These are phyloP conservation scores for Coffea canephora DNA, from an alignment of 257 asterid genomes.

Conservation along the genomic window DNA sequence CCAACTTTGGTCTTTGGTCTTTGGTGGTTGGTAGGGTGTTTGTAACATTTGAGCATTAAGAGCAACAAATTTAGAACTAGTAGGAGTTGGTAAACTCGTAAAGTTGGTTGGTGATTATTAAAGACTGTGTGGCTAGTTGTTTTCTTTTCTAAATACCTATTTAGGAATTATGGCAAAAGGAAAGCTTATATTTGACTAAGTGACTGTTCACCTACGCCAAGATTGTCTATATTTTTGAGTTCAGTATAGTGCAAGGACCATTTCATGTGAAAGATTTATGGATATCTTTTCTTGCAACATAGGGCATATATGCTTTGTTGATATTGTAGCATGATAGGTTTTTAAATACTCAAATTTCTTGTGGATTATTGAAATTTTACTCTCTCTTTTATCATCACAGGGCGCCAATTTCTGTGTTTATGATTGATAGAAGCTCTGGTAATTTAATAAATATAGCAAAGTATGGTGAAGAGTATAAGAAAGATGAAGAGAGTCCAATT, in stretches of 20 bases:
- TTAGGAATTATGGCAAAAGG: background rate
- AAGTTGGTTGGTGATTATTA: background rate
- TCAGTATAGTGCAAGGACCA: background rate
- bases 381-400: constrained; percentile 36
- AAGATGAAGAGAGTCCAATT: constrained; percentile 42
- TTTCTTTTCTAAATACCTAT: background rate
- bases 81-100: too few relatives aligned
- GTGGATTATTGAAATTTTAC: background rate
- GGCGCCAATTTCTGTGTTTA: constrained; percentile 68
- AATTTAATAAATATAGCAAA: constrained; percentile 53
- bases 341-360: background rate
- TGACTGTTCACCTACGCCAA: background rate
- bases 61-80: background rate
- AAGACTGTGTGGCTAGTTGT: background rate
- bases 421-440: constrained; percentile 50
- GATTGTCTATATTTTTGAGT: background rate
- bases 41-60: background rate
- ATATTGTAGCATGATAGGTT: too few relatives aligned
- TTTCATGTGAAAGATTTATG: background rate
- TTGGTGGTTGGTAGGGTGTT: background rate
- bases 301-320: background rate
- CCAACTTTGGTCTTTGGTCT: background rate
- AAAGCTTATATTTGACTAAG: background rate
- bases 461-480: constrained; percentile 69
- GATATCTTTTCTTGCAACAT: background rate